These are phyloP conservation scores for Phytopythium chamaehyphon DNA, from an alignment of 352 stramenopile genomes.

Conservation along the genomic window DNA sequence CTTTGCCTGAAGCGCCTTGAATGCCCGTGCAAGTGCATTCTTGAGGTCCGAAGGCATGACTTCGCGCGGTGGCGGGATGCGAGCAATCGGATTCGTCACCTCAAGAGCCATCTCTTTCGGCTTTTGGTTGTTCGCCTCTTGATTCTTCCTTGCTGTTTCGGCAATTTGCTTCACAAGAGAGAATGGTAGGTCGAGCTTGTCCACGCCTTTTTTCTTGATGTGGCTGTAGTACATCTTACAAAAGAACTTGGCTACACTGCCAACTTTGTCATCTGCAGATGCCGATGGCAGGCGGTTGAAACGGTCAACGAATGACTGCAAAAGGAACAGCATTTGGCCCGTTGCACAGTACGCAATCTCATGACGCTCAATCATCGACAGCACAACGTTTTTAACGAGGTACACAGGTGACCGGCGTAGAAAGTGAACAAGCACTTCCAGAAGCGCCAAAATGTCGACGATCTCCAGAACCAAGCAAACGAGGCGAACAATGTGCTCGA, in stretches of 20 bases:
- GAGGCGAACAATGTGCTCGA: slow-evolving; percentile 79
- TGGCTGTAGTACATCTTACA: slow-evolving; percentile 83
- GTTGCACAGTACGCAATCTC: slow-evolving; percentile 81
- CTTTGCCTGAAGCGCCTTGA: slow-evolving; percentile 72
- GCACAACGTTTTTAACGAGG: slow-evolving; percentile 78
- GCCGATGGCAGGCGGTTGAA: slow-evolving; percentile 62
- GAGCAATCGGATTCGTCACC: slow-evolving; percentile 65
- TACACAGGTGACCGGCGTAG: slow-evolving; percentile 66
- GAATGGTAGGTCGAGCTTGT: slow-evolving; percentile 69
- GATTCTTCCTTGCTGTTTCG: slow-evolving; percentile 77
- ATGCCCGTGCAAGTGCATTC: slow-evolving; percentile 57
- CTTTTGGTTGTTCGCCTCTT: slow-evolving; percentile 66
- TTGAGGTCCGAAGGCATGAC: slow-evolving; percentile 70
- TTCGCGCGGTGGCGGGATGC: slow-evolving; percentile 68
- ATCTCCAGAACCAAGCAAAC: slow-evolving; percentile 82
- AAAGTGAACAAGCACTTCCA: slow-evolving; percentile 85
- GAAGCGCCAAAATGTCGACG: slow-evolving; percentile 67
- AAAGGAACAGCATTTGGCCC: slow-evolving; percentile 71
- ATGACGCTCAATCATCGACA: slow-evolving; percentile 80
- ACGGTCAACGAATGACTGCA: slow-evolving; percentile 82
- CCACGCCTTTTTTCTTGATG: slow-evolving; percentile 80
- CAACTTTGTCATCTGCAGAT: slow-evolving; percentile 64
- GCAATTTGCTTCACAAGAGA: slow-evolving; percentile 69
- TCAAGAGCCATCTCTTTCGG: slow-evolving; percentile 72
- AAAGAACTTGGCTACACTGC: slow-evolving; percentile 76